Base-by-base conservation (phyloP, 768 basidiomycete genomes). In the Boletus rubescentipes region DNA sequence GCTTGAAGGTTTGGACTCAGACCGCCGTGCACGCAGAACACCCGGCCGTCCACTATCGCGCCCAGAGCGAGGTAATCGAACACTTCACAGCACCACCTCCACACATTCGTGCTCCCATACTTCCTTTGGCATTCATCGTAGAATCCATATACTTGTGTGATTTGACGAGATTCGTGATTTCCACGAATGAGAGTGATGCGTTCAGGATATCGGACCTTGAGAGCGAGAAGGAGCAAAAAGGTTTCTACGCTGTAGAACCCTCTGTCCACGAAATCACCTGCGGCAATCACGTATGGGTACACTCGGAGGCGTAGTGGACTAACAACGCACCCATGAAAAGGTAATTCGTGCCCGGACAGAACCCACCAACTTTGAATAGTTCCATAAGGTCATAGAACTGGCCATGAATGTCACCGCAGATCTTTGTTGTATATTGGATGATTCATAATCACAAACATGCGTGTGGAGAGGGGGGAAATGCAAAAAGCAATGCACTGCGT, bases 31-130 rank as follows among this genome's bases (percentile, higher is more conserved):
- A 98, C 94, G 72, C 96, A 98, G 67, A 98, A 95, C 53, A 98
- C 95, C 54, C 91, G 79, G 8, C 94, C 96, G 68, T 98, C 96
- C n/a, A 98, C 93, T 61, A 98, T 86, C 16, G 96, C 96, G 12
- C 89, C 93, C 37, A 98, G 76, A 29, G 92, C 91, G 43, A 98
- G 83, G 71, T 97, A 98, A 70, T 98, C 96, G 62, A 99, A 99
- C 9, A 98, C 94, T 66, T 98, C 95, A 69, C 94, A 98, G 72
- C 95, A 98, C 85, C 93, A 97, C 59, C 96, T 75, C 95, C 96
- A 98, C 51, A 98, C 96, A 70, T 93, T 93, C 55, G 84, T 86
- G 63, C 82, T 85, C 4, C 95, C 95, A 64, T 97, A 98, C 71
- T 98, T 98, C 34, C 95, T 77, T 71, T 93, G 91, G 70, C 96